Conservation (phyloP, 352 stramenopile genomes). For the Halophytophthora polymorphica region DNA sequence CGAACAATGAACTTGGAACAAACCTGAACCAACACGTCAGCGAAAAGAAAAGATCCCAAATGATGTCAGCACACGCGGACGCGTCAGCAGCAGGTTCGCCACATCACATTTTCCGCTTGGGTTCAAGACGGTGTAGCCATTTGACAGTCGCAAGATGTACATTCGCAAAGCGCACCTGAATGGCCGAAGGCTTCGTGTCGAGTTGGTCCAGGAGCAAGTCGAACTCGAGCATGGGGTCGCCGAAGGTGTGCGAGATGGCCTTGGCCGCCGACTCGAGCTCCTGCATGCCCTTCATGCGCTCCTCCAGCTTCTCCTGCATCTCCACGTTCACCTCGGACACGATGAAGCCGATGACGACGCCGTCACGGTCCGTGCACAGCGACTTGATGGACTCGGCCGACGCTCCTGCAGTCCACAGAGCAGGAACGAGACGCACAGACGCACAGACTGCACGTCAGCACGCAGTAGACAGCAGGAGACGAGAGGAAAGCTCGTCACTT, state of each 20-base stretch:
- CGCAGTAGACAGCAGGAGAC: slow-evolving; percentile 2
- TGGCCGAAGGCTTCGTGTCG: slow-evolving; percentile 80
- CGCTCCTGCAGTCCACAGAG: slow-evolving; percentile 56
- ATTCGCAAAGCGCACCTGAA: slow-evolving; percentile 59
- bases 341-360: slow-evolving; percentile 85
- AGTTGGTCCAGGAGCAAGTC: slow-evolving; percentile 82
- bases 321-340: slow-evolving; percentile 85
- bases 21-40: slow-evolving; percentile 34
- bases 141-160: slow-evolving; percentile 3
- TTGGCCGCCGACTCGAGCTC: slow-evolving; percentile 73
- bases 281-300: slow-evolving; percentile 78
- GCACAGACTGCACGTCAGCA: too few relatives aligned
- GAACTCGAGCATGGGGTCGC: slow-evolving; percentile 84
- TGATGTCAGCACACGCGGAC: too few relatives aligned
- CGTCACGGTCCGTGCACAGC: slow-evolving; percentile 78
- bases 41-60: slow-evolving; percentile 1
- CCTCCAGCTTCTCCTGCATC: slow-evolving; percentile 74
- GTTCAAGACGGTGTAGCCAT: too few relatives aligned
- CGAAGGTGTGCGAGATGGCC: slow-evolving; percentile 72
- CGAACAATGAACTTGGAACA: slow-evolving; percentile 85
- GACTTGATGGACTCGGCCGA: slow-evolving; percentile 80
- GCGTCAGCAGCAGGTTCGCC: too few relatives aligned
- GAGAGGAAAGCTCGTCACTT: slow-evolving; percentile 13
- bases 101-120: too few relatives aligned
- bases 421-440: slow-evolving; percentile 6